Percentiles rank a stretch among this genome's conserved stretches.
These are phyloP conservation scores for Pseudozyma sp. DNA, from an alignment of 1,284 basidiomycete species.

Conservation along the genomic window DNA sequence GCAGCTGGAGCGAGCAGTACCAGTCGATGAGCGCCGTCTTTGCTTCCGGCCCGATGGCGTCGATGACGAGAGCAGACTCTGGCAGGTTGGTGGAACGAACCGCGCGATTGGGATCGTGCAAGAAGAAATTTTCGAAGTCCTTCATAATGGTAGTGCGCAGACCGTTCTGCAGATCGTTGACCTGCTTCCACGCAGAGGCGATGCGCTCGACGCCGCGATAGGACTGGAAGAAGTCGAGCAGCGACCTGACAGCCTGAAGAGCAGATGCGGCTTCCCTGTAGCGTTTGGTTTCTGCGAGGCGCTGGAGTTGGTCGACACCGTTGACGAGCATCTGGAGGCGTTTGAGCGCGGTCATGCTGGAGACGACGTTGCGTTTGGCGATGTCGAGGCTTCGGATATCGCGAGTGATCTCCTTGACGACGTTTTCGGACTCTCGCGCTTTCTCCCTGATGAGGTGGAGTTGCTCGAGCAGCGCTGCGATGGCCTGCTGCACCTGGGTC, in stretches of 20 bases:
- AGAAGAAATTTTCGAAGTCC: conserved; percentile 63
- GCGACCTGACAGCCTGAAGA: conserved; percentile 60
- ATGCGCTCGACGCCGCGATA: conserved; percentile 59
- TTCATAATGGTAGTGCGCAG: conserved; percentile 54
- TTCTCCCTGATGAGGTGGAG: conserved; percentile 95
- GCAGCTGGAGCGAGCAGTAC: conserved; percentile 88
- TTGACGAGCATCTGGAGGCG: conserved; percentile 76
- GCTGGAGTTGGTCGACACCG: conserved; percentile 60
- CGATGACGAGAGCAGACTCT: conserved; percentile 64
- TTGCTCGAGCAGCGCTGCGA: conserved; percentile 78
- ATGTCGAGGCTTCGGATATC: conserved; percentile 95
- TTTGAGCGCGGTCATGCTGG: conserved; percentile 89
- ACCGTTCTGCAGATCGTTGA: conserved; percentile 52
- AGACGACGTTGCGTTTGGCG: conserved; percentile 84
- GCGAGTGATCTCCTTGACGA: conserved; percentile 92
- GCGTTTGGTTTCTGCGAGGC: conserved; percentile 53
- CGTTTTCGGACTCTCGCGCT: conserved; percentile 79
- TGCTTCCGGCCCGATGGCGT: conserved; percentile 63
- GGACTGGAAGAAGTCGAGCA: conserved; percentile 62
- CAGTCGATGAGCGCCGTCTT: conserved; percentile 81
- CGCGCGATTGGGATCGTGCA: conserved; percentile 49
- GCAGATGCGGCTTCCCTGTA: conserved; percentile 64
- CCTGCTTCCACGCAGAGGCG: conserved; percentile 54
- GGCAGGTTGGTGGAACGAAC: conserved; percentile 54
- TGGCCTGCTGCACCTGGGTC: conserved; percentile 38